Percentiles rank a stretch among this genome's conserved stretches.
These are phyloP conservation scores for Wickerhamomyces pijperi DNA, from an alignment of 805 yeast species.

Conservation along the genomic window DNA sequence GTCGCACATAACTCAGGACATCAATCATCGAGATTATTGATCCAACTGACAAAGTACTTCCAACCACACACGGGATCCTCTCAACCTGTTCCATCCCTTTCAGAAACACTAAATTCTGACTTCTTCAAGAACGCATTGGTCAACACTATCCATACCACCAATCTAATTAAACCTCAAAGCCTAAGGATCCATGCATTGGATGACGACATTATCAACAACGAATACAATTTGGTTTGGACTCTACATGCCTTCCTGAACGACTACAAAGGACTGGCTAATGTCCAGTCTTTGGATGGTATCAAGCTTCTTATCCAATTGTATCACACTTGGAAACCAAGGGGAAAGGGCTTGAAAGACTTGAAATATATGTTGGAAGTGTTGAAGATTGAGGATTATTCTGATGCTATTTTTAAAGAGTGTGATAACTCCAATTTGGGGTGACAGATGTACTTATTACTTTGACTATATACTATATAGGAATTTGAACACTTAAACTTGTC, in stretches of 20 bases:
- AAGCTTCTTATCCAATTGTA: constrained; percentile 4
- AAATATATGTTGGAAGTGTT: constrained; percentile 18
- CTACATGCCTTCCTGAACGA: constrained; percentile 27
- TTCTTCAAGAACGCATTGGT: constrained; percentile 18
- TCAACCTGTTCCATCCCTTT: constrained; percentile 12
- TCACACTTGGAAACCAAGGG: constrained; percentile 11
- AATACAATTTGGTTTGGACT: constrained; percentile 31
- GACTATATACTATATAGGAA: too few species aligned
- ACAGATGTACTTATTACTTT: too few species aligned
- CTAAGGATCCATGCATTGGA: constrained; percentile 1
- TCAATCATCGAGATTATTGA: constrained; percentile 28
- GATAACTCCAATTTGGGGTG: neutral
- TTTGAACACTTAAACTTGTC: too few species aligned
- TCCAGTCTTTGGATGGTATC: constrained; percentile 16
- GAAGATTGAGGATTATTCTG: constrained; percentile 15
- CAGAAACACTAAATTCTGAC: constrained; percentile 16
- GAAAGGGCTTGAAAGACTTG: constrained; percentile 9
- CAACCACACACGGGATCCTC: constrained; percentile 7
- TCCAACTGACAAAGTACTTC: constrained; percentile 34
- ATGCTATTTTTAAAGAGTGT: constrained; percentile 1
- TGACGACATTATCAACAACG: constrained; percentile 19
- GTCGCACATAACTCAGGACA: constrained; percentile 40
- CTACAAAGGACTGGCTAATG: constrained; percentile 21
- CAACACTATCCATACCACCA: constrained; percentile 16
- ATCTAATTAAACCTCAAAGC: constrained; percentile 1